These are phyloP conservation scores for Fusarium hainanense DNA, from an alignment of 2,329 filamentous ascomycete species.

Conservation along the genomic window DNA sequence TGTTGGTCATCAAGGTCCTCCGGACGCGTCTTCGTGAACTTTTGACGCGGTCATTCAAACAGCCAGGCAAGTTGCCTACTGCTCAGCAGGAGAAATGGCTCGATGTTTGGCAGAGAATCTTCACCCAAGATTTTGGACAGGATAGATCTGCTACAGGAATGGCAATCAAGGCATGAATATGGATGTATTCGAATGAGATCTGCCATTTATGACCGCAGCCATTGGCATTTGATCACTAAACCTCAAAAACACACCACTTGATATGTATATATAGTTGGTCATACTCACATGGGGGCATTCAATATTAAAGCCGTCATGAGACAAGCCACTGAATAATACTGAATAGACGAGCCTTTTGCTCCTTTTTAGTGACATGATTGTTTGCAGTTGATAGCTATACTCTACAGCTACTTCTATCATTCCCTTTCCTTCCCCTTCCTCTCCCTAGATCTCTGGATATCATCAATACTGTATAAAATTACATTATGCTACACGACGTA, in stretches of 20 bases:
- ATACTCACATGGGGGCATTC: not conserved
- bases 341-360: not conserved
- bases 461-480: conserved; percentile 31
- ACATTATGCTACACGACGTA: conserved; percentile 35
- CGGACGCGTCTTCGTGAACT: conserved; percentile 80
- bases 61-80: conserved; percentile 70
- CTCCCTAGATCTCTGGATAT: conserved; percentile 27
- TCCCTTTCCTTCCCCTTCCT: not conserved
- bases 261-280: not conserved
- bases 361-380: not conserved
- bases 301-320: not conserved
- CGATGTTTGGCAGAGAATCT: conserved; percentile 78
- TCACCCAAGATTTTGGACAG: conserved; percentile 63
- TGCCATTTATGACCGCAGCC: not conserved
- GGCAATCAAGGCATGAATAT: conserved; percentile 47
- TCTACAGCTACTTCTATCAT: conserved; percentile 3
- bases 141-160: conserved; percentile 45
- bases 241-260: not conserved
- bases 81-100: conserved; percentile 79
- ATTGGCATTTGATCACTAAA: not conserved
- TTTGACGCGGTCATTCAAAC: conserved; percentile 76
- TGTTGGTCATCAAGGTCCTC: conserved; percentile 88
- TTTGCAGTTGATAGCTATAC: conserved; percentile 11
- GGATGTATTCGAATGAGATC: not conserved
- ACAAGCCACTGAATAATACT: not conserved